Conservation (phyloP, 768 basidiomycete genomes). For the Boletus subcaerulescens region DNA sequence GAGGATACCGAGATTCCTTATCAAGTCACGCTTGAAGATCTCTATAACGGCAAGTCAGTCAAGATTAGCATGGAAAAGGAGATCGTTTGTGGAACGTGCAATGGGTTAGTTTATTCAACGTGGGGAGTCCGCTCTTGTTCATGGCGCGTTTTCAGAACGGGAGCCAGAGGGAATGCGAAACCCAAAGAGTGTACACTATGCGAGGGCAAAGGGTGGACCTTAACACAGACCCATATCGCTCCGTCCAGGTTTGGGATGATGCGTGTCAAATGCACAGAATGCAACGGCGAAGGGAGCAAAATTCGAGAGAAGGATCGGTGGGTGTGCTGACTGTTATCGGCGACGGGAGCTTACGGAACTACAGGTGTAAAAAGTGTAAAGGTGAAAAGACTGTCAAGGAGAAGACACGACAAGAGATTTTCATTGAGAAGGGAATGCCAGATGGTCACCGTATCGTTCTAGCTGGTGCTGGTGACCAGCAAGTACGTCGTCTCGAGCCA, state of each 20-base stretch:
- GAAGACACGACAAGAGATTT: slow-evolving; percentile 85
- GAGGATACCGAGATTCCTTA: slow-evolving; percentile 76
- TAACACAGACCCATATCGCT: slow-evolving; percentile 52
- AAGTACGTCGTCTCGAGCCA: slow-evolving; percentile 43
- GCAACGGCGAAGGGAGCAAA: slow-evolving; percentile 65
- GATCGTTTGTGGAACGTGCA: slow-evolving; percentile 72
- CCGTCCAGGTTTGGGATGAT: slow-evolving; percentile 48
- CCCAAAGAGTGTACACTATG: slow-evolving; percentile 79
- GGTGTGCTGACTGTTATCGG: slow-evolving; percentile 13
- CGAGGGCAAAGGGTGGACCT: slow-evolving; percentile 79
- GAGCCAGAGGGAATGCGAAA: slow-evolving; percentile 80
- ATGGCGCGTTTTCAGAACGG: slow-evolving; percentile 51
- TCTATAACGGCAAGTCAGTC: slow-evolving; percentile 87
- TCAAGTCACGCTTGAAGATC: slow-evolving; percentile 85
- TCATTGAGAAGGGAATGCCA: slow-evolving; percentile 83
- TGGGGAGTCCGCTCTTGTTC: background rate
- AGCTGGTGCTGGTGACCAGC: slow-evolving; percentile 89
- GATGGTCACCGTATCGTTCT: slow-evolving; percentile 84
- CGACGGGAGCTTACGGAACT: slow-evolving; percentile 1
- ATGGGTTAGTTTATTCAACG: slow-evolving; percentile 53
- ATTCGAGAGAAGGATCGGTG: slow-evolving; percentile 84
- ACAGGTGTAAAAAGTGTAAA: slow-evolving; percentile 94
- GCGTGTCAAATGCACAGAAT: slow-evolving; percentile 62
- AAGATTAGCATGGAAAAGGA: slow-evolving; percentile 90
- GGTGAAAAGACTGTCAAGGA: slow-evolving; percentile 81